A percentile compares a stretch with the other conserved stretches of the same genome.
phyloP scores from a whole-genome alignment of 2,329 filamentous ascomycete species.

The Aspergillus sp. region DNA sequence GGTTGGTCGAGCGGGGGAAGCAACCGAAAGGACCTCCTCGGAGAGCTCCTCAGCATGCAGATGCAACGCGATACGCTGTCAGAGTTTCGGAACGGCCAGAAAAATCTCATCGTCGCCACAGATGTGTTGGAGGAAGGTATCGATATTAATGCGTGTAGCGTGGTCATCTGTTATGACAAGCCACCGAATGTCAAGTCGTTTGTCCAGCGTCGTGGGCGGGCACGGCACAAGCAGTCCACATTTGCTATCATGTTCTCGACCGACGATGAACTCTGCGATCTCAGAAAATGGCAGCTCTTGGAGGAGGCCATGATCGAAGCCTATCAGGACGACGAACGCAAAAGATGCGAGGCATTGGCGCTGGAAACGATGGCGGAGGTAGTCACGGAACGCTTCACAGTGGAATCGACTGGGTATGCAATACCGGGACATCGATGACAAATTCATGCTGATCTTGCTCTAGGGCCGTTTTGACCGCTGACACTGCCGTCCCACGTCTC shows the following conservation, averaged over 20 bases:
- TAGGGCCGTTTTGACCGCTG: conserved; percentile 67
- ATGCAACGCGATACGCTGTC: conserved; percentile 53
- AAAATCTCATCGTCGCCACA: conserved; percentile 59
- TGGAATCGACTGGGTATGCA: conserved; percentile 34
- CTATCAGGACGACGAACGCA: conserved; percentile 65
- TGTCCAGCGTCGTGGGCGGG: conserved; percentile 64
- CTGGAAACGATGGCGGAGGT: conserved; percentile 51
- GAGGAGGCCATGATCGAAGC: conserved; percentile 71
- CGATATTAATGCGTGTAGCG: conserved; percentile 61
- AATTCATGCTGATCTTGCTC: not conserved
- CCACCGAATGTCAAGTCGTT: conserved; percentile 64
- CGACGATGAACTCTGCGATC: conserved; percentile 30
- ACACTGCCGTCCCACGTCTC: conserved; percentile 73
- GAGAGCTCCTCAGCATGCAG: conserved; percentile 48
- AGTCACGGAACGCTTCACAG: conserved; percentile 37
- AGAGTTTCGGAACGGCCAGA: conserved; percentile 53
- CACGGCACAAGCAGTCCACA: conserved; percentile 57
- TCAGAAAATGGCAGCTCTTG: conserved; percentile 61
- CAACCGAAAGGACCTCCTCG: conserved; percentile 47
- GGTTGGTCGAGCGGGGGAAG: conserved; percentile 48
- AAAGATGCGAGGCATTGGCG: conserved; percentile 45
- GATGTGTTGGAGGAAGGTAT: conserved; percentile 62
- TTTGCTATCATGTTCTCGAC: conserved; percentile 51
- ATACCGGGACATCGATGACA: not conserved
- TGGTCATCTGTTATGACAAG: conserved; percentile 64